Evolutionary conservation across 352 stramenopile species (phyloP).

Genomic region (Achlya hypogyna): DNA sequence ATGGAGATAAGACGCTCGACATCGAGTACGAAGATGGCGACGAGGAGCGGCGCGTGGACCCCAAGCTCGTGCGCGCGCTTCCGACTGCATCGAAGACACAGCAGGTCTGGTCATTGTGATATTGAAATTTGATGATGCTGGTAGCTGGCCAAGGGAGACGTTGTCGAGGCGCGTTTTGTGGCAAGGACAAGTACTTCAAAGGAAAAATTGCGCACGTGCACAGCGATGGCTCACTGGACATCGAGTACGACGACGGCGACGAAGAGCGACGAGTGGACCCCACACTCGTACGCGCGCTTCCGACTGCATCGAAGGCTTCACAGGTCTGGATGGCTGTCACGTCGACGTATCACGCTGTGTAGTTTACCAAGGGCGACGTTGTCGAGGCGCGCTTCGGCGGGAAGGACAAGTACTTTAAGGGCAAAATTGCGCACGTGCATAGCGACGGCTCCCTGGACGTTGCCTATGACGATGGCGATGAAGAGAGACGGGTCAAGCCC

Average conservation of each 20-base stretch:
- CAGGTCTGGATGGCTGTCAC: too few species aligned
- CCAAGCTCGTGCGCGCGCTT: not conserved
- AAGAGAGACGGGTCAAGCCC: slow-evolving; percentile 39
- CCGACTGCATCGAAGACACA: too few species aligned
- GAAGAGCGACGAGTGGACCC: slow-evolving; percentile 38
- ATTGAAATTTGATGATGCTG: too few species aligned
- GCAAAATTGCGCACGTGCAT: slow-evolving; percentile 39
- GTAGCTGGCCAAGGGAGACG: too few species aligned
- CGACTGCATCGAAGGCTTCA: not conserved
- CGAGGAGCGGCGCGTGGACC: slow-evolving; percentile 39
- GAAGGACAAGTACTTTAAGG: slow-evolving; percentile 35
- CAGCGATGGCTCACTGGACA: slow-evolving; percentile 46
- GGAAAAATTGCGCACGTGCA: slow-evolving; percentile 42
- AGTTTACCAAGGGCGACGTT: slow-evolving; percentile 42
- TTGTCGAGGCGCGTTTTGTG: slow-evolving; percentile 50
- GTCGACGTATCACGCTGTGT: too few species aligned
- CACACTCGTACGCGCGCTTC: not conserved
- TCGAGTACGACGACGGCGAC: slow-evolving; percentile 67
- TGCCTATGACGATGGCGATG: slow-evolving; percentile 63
- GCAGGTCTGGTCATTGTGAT: too few species aligned
- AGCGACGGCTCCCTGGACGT: slow-evolving; percentile 50
- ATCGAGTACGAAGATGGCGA: slow-evolving; percentile 70
- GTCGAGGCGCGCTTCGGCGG: slow-evolving; percentile 58
- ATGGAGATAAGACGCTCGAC: slow-evolving; percentile 43
- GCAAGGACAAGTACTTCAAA: slow-evolving; percentile 34